phyloP scores from a whole-genome alignment of 2,329 filamentous ascomycete genomes.

The Colletotrichum costaricense region DNA sequence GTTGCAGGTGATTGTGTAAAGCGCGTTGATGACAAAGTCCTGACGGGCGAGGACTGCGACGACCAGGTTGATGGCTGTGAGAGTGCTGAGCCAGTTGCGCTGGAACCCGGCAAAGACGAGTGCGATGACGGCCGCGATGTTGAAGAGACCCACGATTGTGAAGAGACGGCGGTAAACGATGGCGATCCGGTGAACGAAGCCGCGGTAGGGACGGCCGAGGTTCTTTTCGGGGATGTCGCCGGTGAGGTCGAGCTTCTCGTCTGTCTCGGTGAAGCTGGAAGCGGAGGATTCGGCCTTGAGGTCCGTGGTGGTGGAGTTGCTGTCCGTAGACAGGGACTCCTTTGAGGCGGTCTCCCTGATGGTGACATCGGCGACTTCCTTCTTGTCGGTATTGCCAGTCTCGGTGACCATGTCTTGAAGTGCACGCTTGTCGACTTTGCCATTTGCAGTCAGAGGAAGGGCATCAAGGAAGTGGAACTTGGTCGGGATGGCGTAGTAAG shows the following conservation, averaged over 20 bases:
- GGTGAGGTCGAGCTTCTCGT: constrained; percentile 26
- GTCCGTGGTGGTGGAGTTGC: constrained; percentile 5
- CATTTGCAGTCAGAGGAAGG: constrained; percentile 64
- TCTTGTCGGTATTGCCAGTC: neutral
- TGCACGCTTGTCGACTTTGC: constrained; percentile 66
- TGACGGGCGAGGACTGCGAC: constrained; percentile 63
- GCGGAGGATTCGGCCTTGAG: constrained; percentile 13
- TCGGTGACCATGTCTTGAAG: constrained; percentile 48
- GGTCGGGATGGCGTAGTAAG: constrained; percentile 66
- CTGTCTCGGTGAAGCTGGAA: constrained; percentile 28
- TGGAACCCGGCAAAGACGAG: constrained; percentile 46
- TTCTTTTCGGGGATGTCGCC: constrained; percentile 53
- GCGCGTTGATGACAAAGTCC: constrained; percentile 62
- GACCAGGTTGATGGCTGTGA: constrained; percentile 61
- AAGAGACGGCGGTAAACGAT: constrained; percentile 69
- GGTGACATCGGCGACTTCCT: neutral
- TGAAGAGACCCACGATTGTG: constrained; percentile 61
- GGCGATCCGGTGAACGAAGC: constrained; percentile 56
- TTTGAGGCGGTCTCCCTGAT: constrained; percentile 13
- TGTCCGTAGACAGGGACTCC: constrained; percentile 3
- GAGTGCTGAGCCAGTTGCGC: constrained; percentile 48
- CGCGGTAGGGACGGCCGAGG: constrained; percentile 50
- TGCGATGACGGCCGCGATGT: constrained; percentile 58
- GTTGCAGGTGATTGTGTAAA: constrained; percentile 59
- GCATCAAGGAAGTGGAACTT: constrained; percentile 53